Percentiles rank a stretch among this genome's conserved stretches.
Conservation (phyloP, 495 filamentous ascomycete genomes). For the Neurospora africana region DNA sequence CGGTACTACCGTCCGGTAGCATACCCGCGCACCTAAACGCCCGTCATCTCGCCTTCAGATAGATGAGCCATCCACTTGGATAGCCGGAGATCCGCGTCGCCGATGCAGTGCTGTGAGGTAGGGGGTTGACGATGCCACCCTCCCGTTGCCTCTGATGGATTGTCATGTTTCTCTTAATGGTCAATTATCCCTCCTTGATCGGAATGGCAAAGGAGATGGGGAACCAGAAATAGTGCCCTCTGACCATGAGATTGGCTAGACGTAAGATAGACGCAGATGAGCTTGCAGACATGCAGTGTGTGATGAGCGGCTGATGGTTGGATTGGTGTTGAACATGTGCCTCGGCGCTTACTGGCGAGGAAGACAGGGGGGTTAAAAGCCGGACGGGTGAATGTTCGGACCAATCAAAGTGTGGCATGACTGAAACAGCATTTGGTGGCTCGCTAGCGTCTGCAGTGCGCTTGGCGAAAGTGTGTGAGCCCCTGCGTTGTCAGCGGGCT, state of each 20-base stretch:
- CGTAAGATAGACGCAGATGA: not conserved
- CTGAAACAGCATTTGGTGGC: not conserved
- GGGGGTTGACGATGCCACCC: not conserved
- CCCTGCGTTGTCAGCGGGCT: not conserved
- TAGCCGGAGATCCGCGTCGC: not conserved
- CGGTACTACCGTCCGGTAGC: not conserved
- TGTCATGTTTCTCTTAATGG: not conserved
- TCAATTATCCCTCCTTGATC: not conserved
- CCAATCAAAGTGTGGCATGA: not conserved
- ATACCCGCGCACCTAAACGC: not conserved
- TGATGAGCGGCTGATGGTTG: not conserved
- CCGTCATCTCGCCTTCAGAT: not conserved
- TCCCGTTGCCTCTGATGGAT: not conserved
- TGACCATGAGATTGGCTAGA: not conserved
- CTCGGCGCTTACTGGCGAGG: not conserved
- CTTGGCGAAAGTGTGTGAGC: not conserved
- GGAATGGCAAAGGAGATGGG: not conserved
- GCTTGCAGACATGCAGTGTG: not conserved
- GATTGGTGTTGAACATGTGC: not conserved
- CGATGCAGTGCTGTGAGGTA: not conserved
- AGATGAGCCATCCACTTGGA: not conserved
- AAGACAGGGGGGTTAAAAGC: not conserved
- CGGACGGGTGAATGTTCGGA: not conserved
- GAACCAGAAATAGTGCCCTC: not conserved
- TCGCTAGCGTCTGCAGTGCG: not conserved